phyloP scores from a whole-genome alignment of 1,284 basidiomycete genomes.

The Hypsizygus ulmarius region DNA sequence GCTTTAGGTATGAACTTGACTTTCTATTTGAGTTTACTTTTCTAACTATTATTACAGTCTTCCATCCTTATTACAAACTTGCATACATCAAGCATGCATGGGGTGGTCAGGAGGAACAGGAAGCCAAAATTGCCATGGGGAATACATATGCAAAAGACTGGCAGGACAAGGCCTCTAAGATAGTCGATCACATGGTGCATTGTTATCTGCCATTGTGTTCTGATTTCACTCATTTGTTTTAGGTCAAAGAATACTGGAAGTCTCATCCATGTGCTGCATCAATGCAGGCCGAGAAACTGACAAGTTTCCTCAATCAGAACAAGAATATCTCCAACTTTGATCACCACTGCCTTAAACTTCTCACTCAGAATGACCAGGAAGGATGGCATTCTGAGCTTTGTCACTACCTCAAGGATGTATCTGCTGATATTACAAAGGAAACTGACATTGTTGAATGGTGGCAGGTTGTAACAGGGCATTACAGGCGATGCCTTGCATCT shows the following conservation, averaged over 20 bases:
- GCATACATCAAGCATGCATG: constrained; percentile 22
- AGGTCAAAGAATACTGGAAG: constrained; percentile 16
- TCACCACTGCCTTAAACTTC: constrained; percentile 4
- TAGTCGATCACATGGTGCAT: constrained; percentile 13
- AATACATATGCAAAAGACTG: constrained; percentile 21
- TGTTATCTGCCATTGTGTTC: neutral
- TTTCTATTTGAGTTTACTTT: neutral
- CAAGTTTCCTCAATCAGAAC: neutral
- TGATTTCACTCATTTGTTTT: neutral
- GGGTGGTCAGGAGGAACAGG: constrained; percentile 22
- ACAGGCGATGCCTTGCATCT: no score
- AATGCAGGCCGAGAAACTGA: neutral
- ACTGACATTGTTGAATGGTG: no score
- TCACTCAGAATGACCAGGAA: neutral
- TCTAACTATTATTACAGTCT: no score
- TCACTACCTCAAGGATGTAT: no score
- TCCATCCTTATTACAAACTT: constrained; percentile 23
- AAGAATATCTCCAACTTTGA: constrained; percentile 4
- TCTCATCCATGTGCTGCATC: neutral
- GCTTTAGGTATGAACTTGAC: neutral
- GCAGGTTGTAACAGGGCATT: no score
- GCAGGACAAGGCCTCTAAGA: constrained; percentile 18
- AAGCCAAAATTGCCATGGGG: constrained; percentile 11
- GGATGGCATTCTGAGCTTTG: no score
- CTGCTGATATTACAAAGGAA: no score